A percentile compares a stretch with the other conserved stretches of the same genome.
phyloP scores from a whole-genome alignment of 2,329 filamentous ascomycete species.

The Cladophialophora immunda region DNA sequence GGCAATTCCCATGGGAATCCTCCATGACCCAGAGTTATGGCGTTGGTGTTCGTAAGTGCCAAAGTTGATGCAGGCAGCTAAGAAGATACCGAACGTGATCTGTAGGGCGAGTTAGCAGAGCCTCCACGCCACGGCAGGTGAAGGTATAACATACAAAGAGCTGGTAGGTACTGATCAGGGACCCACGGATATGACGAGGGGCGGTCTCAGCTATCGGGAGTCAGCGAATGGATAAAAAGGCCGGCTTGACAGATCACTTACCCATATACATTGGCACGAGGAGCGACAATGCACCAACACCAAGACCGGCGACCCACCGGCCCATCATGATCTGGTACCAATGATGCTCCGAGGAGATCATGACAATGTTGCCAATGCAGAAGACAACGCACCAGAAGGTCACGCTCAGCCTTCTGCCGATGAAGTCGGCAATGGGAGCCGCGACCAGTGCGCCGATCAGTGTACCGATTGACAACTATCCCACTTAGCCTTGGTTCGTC shows the following conservation, averaged over 20 bases:
- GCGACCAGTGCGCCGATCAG: slow-evolving; percentile 73
- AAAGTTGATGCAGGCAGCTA: slow-evolving; percentile 65
- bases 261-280: slow-evolving; percentile 55
- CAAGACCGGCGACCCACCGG: slow-evolving; percentile 54
- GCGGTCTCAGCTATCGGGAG: slow-evolving; percentile 50
- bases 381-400: slow-evolving; percentile 52
- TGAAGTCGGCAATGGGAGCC: slow-evolving; percentile 57
- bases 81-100: slow-evolving; percentile 65
- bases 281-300: slow-evolving; percentile 54
- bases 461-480: slow-evolving; percentile 72
- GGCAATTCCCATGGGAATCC: slow-evolving; percentile 63
- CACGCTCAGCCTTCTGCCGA: slow-evolving; percentile 55
- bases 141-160: slow-evolving; percentile 52
- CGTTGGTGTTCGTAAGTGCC: slow-evolving; percentile 47
- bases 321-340: slow-evolving; percentile 70
- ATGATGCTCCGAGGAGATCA: slow-evolving; percentile 64
- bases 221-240: background rate
- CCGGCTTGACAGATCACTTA: slow-evolving; percentile 13
- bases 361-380: slow-evolving; percentile 52
- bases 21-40: slow-evolving; percentile 49
- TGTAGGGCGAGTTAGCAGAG: slow-evolving; percentile 54
- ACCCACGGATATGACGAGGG: slow-evolving; percentile 56
- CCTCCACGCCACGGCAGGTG: too few species aligned
- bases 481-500: background rate
- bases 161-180: slow-evolving; percentile 56